Conservation (phyloP, 768 basidiomycete species). For the Kwoniella mangroviensis region DNA sequence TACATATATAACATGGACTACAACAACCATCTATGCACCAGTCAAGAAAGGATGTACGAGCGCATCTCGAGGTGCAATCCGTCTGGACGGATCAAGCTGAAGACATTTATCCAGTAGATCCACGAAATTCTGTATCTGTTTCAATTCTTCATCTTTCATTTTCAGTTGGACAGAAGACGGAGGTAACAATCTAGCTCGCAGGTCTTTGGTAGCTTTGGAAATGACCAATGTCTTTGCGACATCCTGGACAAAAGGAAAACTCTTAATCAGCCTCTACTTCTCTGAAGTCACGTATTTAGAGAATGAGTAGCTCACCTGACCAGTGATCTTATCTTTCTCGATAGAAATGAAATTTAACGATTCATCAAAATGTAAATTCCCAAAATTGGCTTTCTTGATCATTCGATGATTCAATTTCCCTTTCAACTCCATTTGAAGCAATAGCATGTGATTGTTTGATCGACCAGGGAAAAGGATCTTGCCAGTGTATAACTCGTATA, state of each 20-base stretch:
- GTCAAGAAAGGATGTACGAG: slow-evolving; percentile 84
- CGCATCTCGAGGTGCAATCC: slow-evolving; percentile 89
- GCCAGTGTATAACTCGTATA: slow-evolving; percentile 77
- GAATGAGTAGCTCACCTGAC: slow-evolving; percentile 70
- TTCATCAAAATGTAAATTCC: slow-evolving; percentile 90
- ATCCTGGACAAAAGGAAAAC: slow-evolving; percentile 63
- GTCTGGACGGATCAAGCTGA: slow-evolving; percentile 78
- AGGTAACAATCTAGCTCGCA: slow-evolving; percentile 81
- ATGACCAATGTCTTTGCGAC: slow-evolving; percentile 78
- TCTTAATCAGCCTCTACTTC: not conserved
- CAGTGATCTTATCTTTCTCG: slow-evolving; percentile 81
- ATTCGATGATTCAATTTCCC: slow-evolving; percentile 90
- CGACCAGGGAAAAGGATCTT: slow-evolving; percentile 97
- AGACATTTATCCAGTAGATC: slow-evolving; percentile 92
- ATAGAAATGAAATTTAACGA: slow-evolving; percentile 79
- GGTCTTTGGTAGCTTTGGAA: slow-evolving; percentile 78
- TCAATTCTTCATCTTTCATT: slow-evolving; percentile 85
- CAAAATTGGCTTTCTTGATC: slow-evolving; percentile 93
- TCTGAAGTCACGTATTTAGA: not conserved
- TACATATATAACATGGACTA: not conserved
- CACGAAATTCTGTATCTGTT: slow-evolving; percentile 76
- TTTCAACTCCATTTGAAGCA: slow-evolving; percentile 97
- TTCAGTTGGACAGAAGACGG: slow-evolving; percentile 68
- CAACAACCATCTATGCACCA: slow-evolving; percentile 49
- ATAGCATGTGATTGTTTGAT: slow-evolving; percentile 96